A percentile compares a stretch with the other conserved stretches of the same genome.
These are phyloP conservation scores for Moricandia arvensis DNA, from an alignment of 345 rosid genomes.

Conservation along the genomic window DNA sequence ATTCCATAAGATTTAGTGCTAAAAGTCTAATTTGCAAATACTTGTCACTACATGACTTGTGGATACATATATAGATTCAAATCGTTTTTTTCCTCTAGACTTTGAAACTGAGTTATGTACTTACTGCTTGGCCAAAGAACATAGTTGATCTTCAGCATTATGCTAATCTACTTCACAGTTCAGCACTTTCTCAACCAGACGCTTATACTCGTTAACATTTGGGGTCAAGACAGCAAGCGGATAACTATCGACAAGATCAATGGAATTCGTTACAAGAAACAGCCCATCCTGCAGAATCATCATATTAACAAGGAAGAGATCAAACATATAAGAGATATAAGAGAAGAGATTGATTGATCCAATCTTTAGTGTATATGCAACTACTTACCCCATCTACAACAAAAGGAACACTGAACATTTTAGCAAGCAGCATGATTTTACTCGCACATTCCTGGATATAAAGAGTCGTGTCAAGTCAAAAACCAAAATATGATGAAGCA, in stretches of 20 bases:
- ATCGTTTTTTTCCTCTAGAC: not conserved
- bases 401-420: constrained; percentile 64
- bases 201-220: constrained; percentile 90
- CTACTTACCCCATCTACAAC: constrained; percentile 81
- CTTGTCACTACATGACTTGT: not conserved
- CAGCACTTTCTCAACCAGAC: constrained; percentile 71
- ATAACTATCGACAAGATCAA: constrained; percentile 72
- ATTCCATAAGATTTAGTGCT: not conserved
- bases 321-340: not conserved
- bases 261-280: constrained; percentile 68
- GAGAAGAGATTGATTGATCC: not conserved
- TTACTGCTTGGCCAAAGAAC: constrained; percentile 70
- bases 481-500: constrained; percentile 1
- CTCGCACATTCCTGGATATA: constrained; percentile 70
- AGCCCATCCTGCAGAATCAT: constrained; percentile 63
- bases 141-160: constrained; percentile 57
- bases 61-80: not conserved
- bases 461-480: not conserved
- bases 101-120: constrained; percentile 1
- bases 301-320: not conserved
- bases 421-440: constrained; percentile 71
- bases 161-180: constrained; percentile 62
- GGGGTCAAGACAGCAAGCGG: constrained; percentile 84
- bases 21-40: too few relatives aligned
- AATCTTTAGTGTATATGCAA: not conserved